A percentile compares a stretch with the other conserved stretches of the same genome.
phyloP scores from a whole-genome alignment of 345 rosid species.

The Pugionium cornutum region DNA sequence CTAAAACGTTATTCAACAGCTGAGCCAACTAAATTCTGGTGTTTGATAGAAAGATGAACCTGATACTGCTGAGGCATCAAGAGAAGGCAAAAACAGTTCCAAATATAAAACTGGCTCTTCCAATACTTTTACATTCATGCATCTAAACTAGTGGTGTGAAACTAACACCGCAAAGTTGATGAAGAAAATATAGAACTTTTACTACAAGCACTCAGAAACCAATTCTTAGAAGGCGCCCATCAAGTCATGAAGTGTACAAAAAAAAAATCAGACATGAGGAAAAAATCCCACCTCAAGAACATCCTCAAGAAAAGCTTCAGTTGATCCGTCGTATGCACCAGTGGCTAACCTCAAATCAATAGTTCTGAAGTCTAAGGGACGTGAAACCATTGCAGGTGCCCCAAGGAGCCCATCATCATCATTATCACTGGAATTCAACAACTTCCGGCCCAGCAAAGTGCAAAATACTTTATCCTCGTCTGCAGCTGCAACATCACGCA shows the following conservation, averaged over 20 bases:
- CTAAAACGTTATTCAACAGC: conserved; percentile 19
- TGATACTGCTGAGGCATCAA: conserved; percentile 8
- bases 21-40: conserved; percentile 1
- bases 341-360: conserved; percentile 91
- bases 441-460: conserved; percentile 81
- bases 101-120: conserved; percentile 17
- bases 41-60: conserved; percentile 15
- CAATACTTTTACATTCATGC: conserved; percentile 3
- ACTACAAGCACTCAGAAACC: conserved; percentile 24
- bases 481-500: conserved; percentile 78
- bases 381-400: conserved; percentile 92
- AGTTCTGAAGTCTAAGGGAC: conserved; percentile 94
- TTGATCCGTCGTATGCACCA: conserved; percentile 85
- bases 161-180: conserved; percentile 8
- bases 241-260: conserved; percentile 19
- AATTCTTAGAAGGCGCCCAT: conserved; percentile 17
- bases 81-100: conserved; percentile 8
- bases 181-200: neutral
- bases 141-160: conserved; percentile 18
- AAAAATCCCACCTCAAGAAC: conserved; percentile 74
- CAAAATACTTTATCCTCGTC: conserved; percentile 86
- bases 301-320: conserved; percentile 93
- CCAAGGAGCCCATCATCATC: conserved; percentile 98
- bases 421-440: conserved; percentile 64
- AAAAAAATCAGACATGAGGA: neutral